These are phyloP conservation scores for Populus simonii DNA, from an alignment of 345 rosid genomes.

Conservation along the genomic window DNA sequence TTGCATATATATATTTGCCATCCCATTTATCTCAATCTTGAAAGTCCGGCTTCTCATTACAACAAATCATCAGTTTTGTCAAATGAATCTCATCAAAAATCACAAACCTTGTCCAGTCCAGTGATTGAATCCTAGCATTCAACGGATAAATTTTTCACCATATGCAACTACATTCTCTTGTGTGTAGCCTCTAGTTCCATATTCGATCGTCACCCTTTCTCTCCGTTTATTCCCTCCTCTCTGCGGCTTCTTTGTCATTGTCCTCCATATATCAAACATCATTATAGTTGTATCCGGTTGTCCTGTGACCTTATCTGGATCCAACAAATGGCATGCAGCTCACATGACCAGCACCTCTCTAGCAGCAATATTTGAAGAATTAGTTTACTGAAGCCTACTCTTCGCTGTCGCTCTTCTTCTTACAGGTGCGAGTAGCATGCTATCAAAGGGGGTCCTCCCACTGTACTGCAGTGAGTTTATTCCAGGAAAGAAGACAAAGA, in stretches of 20 bases:
- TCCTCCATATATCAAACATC: slow-evolving; percentile 57
- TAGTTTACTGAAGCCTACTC: slow-evolving; percentile 24
- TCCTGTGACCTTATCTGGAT: slow-evolving; percentile 52
- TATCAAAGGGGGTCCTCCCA: too few species aligned
- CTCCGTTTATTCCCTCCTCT: slow-evolving; percentile 61
- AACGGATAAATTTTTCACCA: slow-evolving; percentile 22
- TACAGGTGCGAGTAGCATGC: too few species aligned
- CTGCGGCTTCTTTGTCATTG: slow-evolving; percentile 54
- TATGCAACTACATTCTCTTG: slow-evolving; percentile 38
- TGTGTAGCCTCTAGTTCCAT: slow-evolving; percentile 40
- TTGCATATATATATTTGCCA: too few species aligned
- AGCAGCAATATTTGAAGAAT: slow-evolving; percentile 88
- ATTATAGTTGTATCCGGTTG: slow-evolving; percentile 66
- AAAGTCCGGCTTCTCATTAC: too few species aligned
- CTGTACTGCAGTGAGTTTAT: too few species aligned
- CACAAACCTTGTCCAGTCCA: not conserved
- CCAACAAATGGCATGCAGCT: slow-evolving; percentile 64
- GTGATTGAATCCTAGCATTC: slow-evolving; percentile 19
- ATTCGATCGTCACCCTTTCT: slow-evolving; percentile 28
- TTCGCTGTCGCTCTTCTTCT: too few species aligned
- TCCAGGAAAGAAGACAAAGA: too few species aligned
- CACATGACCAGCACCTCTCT: slow-evolving; percentile 87
- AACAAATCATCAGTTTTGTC: not conserved
- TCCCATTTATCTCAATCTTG: not conserved
- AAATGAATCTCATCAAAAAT: slow-evolving; percentile 13